These are phyloP conservation scores for Byssochlamys sp. DNA, from an alignment of 2,329 filamentous ascomycete genomes.

Conservation along the genomic window DNA sequence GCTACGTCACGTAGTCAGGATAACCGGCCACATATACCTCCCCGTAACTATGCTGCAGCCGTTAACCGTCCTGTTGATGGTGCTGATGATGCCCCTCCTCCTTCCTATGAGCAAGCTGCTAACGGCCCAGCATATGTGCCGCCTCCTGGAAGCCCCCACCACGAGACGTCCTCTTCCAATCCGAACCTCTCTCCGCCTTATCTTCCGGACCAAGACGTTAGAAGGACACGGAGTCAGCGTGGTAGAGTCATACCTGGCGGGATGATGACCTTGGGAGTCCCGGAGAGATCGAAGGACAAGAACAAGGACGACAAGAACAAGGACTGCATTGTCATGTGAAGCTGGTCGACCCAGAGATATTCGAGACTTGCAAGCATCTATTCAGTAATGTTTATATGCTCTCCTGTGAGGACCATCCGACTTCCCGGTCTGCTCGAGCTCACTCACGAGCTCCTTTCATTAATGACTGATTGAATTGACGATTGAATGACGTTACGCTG, in stretches of 20 bases:
- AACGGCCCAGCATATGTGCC: constrained; percentile 47
- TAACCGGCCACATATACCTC: constrained; percentile 1
- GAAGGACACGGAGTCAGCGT: constrained; percentile 4
- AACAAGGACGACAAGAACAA: constrained; percentile 34
- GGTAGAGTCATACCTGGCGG: constrained; percentile 10
- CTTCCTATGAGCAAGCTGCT: constrained; percentile 57
- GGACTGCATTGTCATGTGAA: constrained; percentile 38
- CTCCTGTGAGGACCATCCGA: neutral
- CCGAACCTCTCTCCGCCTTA: constrained; percentile 2
- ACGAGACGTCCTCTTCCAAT: constrained; percentile 15
- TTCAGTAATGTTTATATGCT: neutral
- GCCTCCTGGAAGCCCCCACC: constrained; percentile 31
- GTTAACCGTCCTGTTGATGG: constrained; percentile 24
- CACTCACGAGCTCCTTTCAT: neutral
- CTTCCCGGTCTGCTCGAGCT: neutral
- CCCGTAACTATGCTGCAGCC: constrained; percentile 1
- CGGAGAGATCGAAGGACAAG: constrained; percentile 20
- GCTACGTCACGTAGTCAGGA: constrained; percentile 11
- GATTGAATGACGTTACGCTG: neutral
- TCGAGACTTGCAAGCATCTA: neutral
- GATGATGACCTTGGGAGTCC: constrained; percentile 5
- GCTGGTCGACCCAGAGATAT: neutral
- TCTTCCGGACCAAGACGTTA: constrained; percentile 6
- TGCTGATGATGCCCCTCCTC: constrained; percentile 49
- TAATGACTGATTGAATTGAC: neutral